Evolutionary conservation across 345 rosid species (phyloP), one percentile per base, ranked within the genome.

Genomic region (Pelargonium nanum): DNA sequence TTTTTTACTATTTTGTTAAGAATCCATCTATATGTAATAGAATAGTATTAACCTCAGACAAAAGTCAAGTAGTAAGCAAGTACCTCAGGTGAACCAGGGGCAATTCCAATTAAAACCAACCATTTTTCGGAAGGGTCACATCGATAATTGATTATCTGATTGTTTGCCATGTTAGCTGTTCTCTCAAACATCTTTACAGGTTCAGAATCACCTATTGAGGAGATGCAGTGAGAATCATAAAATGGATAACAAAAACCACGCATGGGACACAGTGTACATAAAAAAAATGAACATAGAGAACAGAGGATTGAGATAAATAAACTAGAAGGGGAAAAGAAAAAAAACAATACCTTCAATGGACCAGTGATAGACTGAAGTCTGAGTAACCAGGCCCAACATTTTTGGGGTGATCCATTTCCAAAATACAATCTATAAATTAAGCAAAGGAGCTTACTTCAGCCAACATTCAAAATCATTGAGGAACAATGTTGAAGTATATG

Each of bases 1-100:
- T 40, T 12, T 40, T 40, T 6, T 17, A 40, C 2, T 17, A 40
- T 17, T 40, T 40, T 40, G 48, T 40, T 40, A 40, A 8, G 48
- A 40, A 12, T 40, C 2, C 16, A 3, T 40, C 48, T 40, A 40
- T 12, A 40, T 40, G 2, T 2, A 40, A 40, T 40, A 40, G 48
- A 40, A 40, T 40, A 40, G 15, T 12, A 40, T 40, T 40, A 40
- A 40, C 48, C 15, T 10, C 13, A 40, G 10, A 40, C 15, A 20
- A 6, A 22, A 58, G 25, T n/a, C n/a, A n/a, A n/a, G n/a, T n/a
- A n/a, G 53, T 19, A 55, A 7, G n/a, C 13, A 57, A 71, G 25
- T 83, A 90, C 99, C 97, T 94, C 99, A 23, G 95, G 83, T 57
- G 96, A 77, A 53, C 99, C 99, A 69, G 97, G 99, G 53, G 96